Percentiles rank a stretch among this genome's conserved stretches.
phyloP scores from a whole-genome alignment of 2,329 filamentous ascomycete genomes.

The Lachnellula suecica region DNA sequence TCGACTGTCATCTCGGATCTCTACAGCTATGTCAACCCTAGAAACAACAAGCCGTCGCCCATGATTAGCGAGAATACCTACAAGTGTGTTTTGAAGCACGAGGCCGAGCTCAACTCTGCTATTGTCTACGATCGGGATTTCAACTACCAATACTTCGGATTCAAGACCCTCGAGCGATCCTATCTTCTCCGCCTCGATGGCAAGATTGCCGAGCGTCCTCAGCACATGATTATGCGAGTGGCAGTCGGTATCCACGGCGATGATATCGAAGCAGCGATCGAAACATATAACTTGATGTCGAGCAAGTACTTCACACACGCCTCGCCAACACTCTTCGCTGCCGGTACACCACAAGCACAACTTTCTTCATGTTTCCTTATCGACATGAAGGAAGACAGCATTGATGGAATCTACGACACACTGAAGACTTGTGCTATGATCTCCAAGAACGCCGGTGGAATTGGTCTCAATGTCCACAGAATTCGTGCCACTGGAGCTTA shows the following conservation, averaged over 20 bases:
- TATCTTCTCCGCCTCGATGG: constrained; percentile 94
- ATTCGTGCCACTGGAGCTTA: constrained; percentile 98
- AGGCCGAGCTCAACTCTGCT: constrained; percentile 95
- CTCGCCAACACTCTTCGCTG: constrained; percentile 96
- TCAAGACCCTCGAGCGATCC: constrained; percentile 98
- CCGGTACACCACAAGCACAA: constrained; percentile 91
- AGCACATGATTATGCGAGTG: constrained; percentile 99
- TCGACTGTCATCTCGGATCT: constrained; percentile 92
- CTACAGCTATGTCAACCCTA: constrained; percentile 94
- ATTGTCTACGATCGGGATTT: constrained; percentile 99
- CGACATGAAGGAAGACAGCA: constrained; percentile 99
- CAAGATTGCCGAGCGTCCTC: constrained; percentile 94
- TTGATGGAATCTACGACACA: constrained; percentile 98
- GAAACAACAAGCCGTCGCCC: constrained; percentile 77
- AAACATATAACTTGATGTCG: constrained; percentile 99
- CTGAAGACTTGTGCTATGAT: constrained; percentile 99
- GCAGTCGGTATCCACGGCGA: constrained; percentile 95
- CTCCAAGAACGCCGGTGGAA: constrained; percentile 98
- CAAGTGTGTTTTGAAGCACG: constrained; percentile 91
- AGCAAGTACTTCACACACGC: constrained; percentile 98
- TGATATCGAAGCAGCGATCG: constrained; percentile 88
- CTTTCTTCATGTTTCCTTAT: constrained; percentile 98
- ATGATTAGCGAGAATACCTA: constrained; percentile 95
- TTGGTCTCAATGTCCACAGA: constrained; percentile 93
- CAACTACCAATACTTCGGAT: constrained; percentile 99